Percentiles rank a stretch among this genome's conserved stretches.
phyloP scores from a whole-genome alignment of 116 monocot genomes.

The Phalaenopsis hybrid region DNA sequence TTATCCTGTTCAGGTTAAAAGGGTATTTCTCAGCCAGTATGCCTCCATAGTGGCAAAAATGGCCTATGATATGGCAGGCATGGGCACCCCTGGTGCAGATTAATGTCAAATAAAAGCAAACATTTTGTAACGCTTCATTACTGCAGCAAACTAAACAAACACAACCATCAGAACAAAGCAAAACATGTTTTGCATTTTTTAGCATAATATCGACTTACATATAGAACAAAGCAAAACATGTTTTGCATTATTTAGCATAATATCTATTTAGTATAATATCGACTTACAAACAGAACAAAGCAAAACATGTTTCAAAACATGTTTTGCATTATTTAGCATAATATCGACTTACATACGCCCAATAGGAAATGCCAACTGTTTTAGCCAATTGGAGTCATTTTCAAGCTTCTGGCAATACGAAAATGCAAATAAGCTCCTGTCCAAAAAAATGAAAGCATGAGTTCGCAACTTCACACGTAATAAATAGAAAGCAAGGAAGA shows the following conservation, averaged over 20 bases:
- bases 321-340: constrained; percentile 10
- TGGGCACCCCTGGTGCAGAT: constrained; percentile 97
- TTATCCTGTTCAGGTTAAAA: constrained; percentile 99
- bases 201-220: constrained; percentile 8
- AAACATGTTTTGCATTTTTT: constrained; percentile 16
- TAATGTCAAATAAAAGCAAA: constrained; percentile 38
- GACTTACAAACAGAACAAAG: constrained; percentile 14
- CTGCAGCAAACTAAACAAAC: constrained; percentile 1
- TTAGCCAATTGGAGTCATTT: background rate
- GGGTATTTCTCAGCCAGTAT: constrained; percentile 98
- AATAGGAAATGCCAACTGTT: constrained; percentile 3
- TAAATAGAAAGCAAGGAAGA: background rate
- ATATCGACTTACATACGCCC: constrained; percentile 30
- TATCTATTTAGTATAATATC: background rate
- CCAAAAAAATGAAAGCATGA: background rate
- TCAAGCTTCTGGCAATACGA: background rate
- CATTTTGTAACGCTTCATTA: no score
- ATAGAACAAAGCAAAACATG: constrained; percentile 18
- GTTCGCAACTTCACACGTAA: background rate
- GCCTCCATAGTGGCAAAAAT: constrained; percentile 21
- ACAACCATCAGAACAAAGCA: constrained; percentile 18
- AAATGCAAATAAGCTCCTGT: background rate
- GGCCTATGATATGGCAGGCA: constrained; percentile 28
- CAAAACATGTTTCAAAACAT: constrained; percentile 5
- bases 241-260: constrained; percentile 10